Conservation (phyloP, 2,329 filamentous ascomycete species). For the Pseudocercospora musae region DNA sequence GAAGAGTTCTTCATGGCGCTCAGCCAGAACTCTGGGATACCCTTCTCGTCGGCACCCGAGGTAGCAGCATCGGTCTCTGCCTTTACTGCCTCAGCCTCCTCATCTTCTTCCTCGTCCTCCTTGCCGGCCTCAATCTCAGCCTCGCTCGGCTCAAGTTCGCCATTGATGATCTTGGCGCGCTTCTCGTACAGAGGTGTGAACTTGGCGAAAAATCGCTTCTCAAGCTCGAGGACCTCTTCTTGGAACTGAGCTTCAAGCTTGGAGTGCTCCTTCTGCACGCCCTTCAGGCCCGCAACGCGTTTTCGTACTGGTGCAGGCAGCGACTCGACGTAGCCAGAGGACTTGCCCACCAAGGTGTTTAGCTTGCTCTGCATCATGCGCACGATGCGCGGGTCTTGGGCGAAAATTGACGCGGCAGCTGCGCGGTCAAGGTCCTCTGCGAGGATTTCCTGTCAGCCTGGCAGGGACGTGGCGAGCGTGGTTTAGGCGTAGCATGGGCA, state of each 20-base stretch:
- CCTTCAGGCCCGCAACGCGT: constrained; percentile 92
- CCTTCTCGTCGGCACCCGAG: constrained; percentile 57
- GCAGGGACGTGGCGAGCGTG: constrained; percentile 5
- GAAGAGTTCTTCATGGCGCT: constrained; percentile 99
- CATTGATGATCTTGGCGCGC: constrained; percentile 90
- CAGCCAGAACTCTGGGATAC: constrained; percentile 98
- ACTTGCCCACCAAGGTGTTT: constrained; percentile 85
- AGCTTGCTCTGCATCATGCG: constrained; percentile 98
- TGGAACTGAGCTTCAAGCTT: constrained; percentile 98
- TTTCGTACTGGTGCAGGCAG: constrained; percentile 84
- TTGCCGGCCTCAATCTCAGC: constrained; percentile 85
- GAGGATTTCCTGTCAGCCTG: constrained; percentile 2
- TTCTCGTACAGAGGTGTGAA: constrained; percentile 97
- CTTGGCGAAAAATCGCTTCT: constrained; percentile 99
- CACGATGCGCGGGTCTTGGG: constrained; percentile 89
- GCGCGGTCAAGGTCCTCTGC: constrained; percentile 87
- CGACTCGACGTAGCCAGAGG: constrained; percentile 97
- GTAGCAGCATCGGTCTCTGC: constrained; percentile 59
- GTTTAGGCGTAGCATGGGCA: background rate
- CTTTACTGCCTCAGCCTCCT: constrained; percentile 51
- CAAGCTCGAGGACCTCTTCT: constrained; percentile 93
- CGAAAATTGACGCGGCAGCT: constrained; percentile 86
- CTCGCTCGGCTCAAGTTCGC: constrained; percentile 77
- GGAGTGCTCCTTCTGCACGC: constrained; percentile 96
- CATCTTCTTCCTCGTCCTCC: constrained; percentile 68